Conservation (phyloP, 345 rosid genomes). For the Corymbia maculata region DNA sequence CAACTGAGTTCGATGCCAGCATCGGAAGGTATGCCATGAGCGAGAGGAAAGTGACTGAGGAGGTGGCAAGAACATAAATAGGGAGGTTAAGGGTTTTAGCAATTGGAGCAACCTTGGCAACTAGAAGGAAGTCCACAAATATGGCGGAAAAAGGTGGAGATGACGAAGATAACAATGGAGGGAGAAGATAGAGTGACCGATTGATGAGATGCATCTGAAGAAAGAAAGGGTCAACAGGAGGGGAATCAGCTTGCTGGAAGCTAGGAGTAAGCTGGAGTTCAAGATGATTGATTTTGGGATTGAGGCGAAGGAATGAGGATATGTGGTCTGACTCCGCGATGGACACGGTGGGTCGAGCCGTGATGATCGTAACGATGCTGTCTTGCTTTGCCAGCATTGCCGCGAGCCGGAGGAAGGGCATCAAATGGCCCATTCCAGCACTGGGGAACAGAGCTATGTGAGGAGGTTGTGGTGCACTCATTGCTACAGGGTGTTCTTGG, state of each 20-base stretch:
- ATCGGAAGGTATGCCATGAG: neutral
- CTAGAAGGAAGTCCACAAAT: constrained; percentile 11
- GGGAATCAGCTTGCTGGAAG: neutral
- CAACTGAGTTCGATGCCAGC: neutral
- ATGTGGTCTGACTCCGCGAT: constrained; percentile 15
- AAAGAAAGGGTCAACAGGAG: constrained; percentile 18
- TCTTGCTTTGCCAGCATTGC: constrained; percentile 9
- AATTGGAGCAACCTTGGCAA: constrained; percentile 4
- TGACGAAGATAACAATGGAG: constrained; percentile 8
- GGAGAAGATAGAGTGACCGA: constrained; percentile 20
- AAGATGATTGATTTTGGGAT: constrained; percentile 13
- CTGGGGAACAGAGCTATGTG: constrained; percentile 30
- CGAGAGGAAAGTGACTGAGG: constrained; percentile 15
- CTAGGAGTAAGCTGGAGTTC: constrained; percentile 13
- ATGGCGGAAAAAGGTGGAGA: constrained; percentile 15
- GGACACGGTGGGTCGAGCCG: constrained; percentile 18
- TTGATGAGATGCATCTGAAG: constrained; percentile 19
- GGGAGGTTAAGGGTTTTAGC: constrained; percentile 10
- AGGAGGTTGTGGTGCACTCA: constrained; percentile 4
- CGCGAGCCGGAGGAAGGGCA: constrained; percentile 31
- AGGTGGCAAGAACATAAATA: constrained; percentile 9
- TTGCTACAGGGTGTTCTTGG: neutral
- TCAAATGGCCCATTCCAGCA: constrained; percentile 25
- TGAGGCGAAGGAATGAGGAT: constrained; percentile 14
- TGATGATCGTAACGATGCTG: constrained; percentile 27